Evolutionary conservation across 805 yeast species (phyloP), one percentile per base, ranked within the genome.

Genomic region (Wickerhamomyces rabaulensis): DNA sequence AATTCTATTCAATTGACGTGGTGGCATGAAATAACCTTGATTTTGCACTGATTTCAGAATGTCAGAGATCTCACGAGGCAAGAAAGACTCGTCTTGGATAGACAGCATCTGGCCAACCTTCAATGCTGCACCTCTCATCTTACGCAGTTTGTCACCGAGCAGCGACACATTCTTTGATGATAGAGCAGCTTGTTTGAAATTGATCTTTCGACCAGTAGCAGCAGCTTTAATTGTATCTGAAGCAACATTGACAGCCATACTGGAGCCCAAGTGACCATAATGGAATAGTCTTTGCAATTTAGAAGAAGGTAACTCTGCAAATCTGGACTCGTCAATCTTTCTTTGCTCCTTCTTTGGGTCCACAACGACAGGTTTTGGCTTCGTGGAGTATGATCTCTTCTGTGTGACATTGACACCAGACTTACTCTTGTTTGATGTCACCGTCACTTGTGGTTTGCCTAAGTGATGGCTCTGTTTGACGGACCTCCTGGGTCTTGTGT

Each of bases 91-190:
- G 63, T 92, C 98, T 66, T 94, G 99, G 65, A 94, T 92, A 2
- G 97, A 88, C 65, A 94, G 70, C 85, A 94, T 80, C 67, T 94
- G 99, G n/a, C 99, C 99, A 46, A 94, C 78, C 61, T 94, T 94
- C 61, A 94, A 73, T 3, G 99, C 99, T 2, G 98, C 99, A n/a
- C 99, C 99, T 61, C 99, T 78, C 99, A 94, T 94, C 60, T 87
- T 82, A 43, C 94, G 80, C 56, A 94, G 80, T 63, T 89, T 90
- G 56, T 80, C 81, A 12, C 96, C 95, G 71, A 94, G 79, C 44
- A 95, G 67, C 57, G 92, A 96, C 39, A 94, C 82, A 64, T 92
- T 94, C 16, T 78, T 76, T 7, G 95, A 91, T 4, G 87, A 83
- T 56, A 94, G 71, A 2, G 95, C 70, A 39, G 89, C 62, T 2